Conservation (phyloP, 2,329 filamentous ascomycete genomes). For the Penicillium sp. region DNA sequence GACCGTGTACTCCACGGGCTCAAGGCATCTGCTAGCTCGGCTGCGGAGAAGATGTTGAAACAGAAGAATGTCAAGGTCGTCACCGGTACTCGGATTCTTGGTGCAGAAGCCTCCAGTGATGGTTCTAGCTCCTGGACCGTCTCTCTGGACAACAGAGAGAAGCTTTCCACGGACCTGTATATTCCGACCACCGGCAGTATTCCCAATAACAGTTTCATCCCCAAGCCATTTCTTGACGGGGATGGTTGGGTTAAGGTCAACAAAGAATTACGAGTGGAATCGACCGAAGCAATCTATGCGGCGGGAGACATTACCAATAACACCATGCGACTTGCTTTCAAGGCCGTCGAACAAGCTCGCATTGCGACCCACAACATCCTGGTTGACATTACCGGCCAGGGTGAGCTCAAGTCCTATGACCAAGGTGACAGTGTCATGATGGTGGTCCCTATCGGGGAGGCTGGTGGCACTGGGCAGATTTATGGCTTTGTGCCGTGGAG, state of each 20-base stretch:
- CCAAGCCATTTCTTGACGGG: constrained; percentile 42
- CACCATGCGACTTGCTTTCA: constrained; percentile 24
- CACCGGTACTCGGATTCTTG: constrained; percentile 29
- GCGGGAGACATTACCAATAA: constrained; percentile 30
- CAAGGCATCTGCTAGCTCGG: constrained; percentile 29
- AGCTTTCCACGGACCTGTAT: constrained; percentile 47
- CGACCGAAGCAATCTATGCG: constrained; percentile 24
- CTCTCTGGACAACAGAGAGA: constrained; percentile 44
- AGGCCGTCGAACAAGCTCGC: constrained; percentile 24
- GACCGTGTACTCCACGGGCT: constrained; percentile 25
- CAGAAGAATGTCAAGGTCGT: constrained; percentile 46
- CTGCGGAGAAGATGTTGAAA: constrained; percentile 45
- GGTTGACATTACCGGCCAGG: constrained; percentile 20
- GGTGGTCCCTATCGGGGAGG: constrained; percentile 27
- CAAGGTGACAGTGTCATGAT: constrained; percentile 25
- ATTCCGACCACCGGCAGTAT: constrained; percentile 49
- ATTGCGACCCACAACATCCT: constrained; percentile 27
- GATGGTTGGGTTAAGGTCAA: constrained; percentile 49
- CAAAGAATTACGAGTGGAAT: constrained; percentile 25
- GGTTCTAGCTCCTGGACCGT: constrained; percentile 40
- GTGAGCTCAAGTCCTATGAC: constrained; percentile 18
- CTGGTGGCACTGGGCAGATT: constrained; percentile 27
- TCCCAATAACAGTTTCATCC: constrained; percentile 51
- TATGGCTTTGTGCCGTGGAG: constrained; percentile 37
- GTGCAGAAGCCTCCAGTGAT: constrained; percentile 28